Evolutionary conservation across 192 early-diverging fungal species (phyloP), one percentile per base, ranked within the genome.

Genomic region (Dissophora globulifera): DNA sequence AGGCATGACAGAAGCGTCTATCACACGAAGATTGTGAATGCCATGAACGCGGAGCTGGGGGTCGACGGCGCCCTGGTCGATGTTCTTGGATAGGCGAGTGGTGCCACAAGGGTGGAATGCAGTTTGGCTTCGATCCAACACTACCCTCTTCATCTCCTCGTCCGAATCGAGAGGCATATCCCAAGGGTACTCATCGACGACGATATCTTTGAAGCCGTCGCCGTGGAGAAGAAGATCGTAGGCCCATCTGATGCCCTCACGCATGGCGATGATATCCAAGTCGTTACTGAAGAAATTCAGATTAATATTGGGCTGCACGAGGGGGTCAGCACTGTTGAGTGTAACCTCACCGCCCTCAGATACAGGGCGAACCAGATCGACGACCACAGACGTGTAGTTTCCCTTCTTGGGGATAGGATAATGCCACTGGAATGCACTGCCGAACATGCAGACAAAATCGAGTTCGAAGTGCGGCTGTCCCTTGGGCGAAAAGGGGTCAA

Each of bases 1-100:
- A 58, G 67, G 75, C 7, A 68, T 58, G 15, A 78, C 53, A 19
- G 66, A 69, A 35, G 67, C 66, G 69, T 78, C 75, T 8, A 69
- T 62, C n/a, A 78, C 56, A 22, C 66, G 58, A 27, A 78, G 52
- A 26, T 60, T 65, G 3, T 41, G 46, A n/a, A 58, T 65, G 25
- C 75, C 75, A 13, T 59, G 50, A 26, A 62, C 59, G 27, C 48
- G 33, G 25, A 78, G 58, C 41, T 58, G 54, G 12, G 58, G 40
- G 25, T 78, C 75, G 38, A 78, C 59, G 8, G 53, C 75, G 50
- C 69, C 61, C 31, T 67, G 65, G 26, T 56, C 54, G 65, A 67
- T 67, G 32, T 49, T 35, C 65, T 58, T 58, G 55, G 54, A 47
- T 13, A 58, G 43, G 54, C 65, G 65, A 50, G 54, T 30, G 35